These are phyloP conservation scores for Chaetomium sp. DNA, from an alignment of 2,329 filamentous ascomycete genomes.

Conservation along the genomic window DNA sequence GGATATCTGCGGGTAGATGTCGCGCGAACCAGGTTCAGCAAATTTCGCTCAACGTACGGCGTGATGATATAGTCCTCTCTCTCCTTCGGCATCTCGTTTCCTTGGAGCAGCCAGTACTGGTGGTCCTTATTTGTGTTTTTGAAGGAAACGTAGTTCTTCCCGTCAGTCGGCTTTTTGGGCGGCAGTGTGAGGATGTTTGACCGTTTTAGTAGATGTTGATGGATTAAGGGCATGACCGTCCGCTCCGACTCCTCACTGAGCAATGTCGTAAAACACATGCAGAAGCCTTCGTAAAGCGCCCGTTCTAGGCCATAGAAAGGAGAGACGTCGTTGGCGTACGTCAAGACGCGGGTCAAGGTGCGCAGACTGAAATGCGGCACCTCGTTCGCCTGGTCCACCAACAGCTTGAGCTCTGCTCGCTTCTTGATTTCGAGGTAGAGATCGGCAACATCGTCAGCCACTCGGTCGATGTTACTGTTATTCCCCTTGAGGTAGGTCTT, in stretches of 20 bases:
- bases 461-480: constrained; percentile 70
- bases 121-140: constrained; percentile 63
- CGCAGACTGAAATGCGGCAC: constrained; percentile 96
- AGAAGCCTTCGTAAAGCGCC: constrained; percentile 91
- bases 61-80: constrained; percentile 95
- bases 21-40: constrained; percentile 91
- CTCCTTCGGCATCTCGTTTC: constrained; percentile 65
- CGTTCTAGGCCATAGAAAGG: constrained; percentile 82
- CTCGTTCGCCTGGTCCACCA: constrained; percentile 94
- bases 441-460: constrained; percentile 77
- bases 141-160: constrained; percentile 77
- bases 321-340: constrained; percentile 83
- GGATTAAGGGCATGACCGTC: constrained; percentile 75
- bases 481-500: constrained; percentile 80
- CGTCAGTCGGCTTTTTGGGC: constrained; percentile 76
- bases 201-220: constrained; percentile 71
- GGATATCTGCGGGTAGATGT: constrained; percentile 91
- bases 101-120: constrained; percentile 88
- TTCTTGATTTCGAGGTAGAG: constrained; percentile 88
- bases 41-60: constrained; percentile 88
- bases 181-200: constrained; percentile 74
- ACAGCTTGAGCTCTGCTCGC: constrained; percentile 74
- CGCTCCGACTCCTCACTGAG: constrained; percentile 80
- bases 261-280: constrained; percentile 95
- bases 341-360: constrained; percentile 86